Evolutionary conservation across 345 rosid genomes (phyloP).

Genomic region (Aegle marmelos): DNA sequence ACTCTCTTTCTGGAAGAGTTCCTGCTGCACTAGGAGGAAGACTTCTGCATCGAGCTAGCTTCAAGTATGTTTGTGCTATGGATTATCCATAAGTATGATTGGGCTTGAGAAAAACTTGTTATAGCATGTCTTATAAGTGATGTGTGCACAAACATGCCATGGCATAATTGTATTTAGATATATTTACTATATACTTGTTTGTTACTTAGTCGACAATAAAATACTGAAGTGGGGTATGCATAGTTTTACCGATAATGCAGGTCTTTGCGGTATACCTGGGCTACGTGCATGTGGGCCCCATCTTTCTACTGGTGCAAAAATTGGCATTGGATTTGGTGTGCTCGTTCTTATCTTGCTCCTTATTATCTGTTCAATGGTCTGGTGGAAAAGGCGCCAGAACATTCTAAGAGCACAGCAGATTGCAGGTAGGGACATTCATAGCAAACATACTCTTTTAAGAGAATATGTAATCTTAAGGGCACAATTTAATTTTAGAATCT

Average conservation of each 20-base stretch:
- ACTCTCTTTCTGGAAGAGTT: constrained; percentile 80
- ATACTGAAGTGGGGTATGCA: constrained; percentile 23
- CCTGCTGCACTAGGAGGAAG: constrained; percentile 91
- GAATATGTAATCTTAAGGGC: not conserved
- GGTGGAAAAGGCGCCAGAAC: constrained; percentile 92
- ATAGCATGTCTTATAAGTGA: not conserved
- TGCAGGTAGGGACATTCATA: constrained; percentile 51
- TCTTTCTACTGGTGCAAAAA: constrained; percentile 73
- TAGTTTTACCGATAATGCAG: constrained; percentile 94
- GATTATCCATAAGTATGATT: not conserved
- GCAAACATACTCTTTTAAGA: not conserved
- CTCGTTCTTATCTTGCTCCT: constrained; percentile 50
- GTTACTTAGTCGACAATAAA: not conserved
- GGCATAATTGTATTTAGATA: not conserved
- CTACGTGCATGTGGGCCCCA: constrained; percentile 78
- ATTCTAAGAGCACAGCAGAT: constrained; percentile 83
- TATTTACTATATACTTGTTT: not conserved
- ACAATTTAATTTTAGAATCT: not conserved
- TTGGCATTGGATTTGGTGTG: constrained; percentile 71
- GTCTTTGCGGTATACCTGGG: constrained; percentile 97
- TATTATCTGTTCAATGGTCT: constrained; percentile 54
- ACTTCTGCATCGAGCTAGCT: constrained; percentile 90
- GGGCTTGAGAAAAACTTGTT: not conserved
- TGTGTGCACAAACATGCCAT: not conserved
- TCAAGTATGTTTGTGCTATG: constrained; percentile 57